Conservation (phyloP, 2,329 filamentous ascomycete genomes). For the Neocucurbitaria cava region DNA sequence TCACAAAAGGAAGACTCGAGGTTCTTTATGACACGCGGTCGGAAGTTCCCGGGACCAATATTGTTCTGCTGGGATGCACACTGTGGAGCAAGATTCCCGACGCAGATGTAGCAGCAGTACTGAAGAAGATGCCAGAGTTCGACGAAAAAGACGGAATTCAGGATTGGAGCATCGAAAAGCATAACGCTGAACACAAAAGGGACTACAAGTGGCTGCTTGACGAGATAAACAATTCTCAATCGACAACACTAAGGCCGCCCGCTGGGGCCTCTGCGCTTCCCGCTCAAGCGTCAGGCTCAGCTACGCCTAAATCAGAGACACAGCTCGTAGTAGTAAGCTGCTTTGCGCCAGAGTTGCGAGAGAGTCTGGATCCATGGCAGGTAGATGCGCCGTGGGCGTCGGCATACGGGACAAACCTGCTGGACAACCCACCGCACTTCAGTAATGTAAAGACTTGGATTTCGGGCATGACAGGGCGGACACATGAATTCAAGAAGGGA, state of each 20-base stretch:
- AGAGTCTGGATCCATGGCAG: conserved; percentile 60
- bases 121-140: conserved; percentile 61
- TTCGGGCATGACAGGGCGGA: conserved; percentile 56
- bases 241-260: conserved; percentile 10
- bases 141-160: conserved; percentile 53
- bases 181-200: conserved; percentile 57
- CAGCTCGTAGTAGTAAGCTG: conserved; percentile 62
- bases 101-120: conserved; percentile 49
- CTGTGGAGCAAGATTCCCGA: conserved; percentile 62
- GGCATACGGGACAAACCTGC: conserved; percentile 63
- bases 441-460: conserved; percentile 50
- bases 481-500: conserved; percentile 49
- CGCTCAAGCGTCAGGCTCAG: conserved; percentile 1
- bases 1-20: conserved; percentile 46
- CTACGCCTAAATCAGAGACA: conserved; percentile 5
- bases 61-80: conserved; percentile 65
- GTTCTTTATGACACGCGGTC: conserved; percentile 55
- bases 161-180: conserved; percentile 58
- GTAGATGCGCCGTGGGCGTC: conserved; percentile 55
- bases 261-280: conserved; percentile 11
- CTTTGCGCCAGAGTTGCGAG: conserved; percentile 61
- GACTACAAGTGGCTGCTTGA: conserved; percentile 61
- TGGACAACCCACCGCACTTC: conserved; percentile 29
- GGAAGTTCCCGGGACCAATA: conserved; percentile 48
- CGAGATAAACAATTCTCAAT: conserved; percentile 41